A percentile compares a stretch with the other conserved stretches of the same genome.
Conservation (phyloP, 2,329 filamentous ascomycete species). For the Pseudocercospora pini-densiflorae region DNA sequence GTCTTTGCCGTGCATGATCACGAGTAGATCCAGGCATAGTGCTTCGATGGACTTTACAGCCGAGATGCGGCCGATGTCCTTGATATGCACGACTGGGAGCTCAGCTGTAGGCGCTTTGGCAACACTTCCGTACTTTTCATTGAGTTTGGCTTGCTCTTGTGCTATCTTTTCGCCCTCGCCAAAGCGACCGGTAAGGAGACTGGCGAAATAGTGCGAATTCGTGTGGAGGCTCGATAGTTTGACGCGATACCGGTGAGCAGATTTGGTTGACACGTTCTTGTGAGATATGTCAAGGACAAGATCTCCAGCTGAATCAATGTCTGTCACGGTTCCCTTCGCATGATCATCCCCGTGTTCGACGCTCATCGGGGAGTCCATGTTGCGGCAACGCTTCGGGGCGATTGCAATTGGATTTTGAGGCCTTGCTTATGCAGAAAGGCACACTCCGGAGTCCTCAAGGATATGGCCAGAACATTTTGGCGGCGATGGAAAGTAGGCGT, state of each 20-base stretch:
- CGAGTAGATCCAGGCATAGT: constrained; percentile 67
- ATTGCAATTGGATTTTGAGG: not conserved
- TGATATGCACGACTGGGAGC: constrained; percentile 68
- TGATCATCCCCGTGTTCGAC: not conserved
- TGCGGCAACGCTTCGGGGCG: not conserved
- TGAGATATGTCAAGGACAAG: constrained; percentile 70
- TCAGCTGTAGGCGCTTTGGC: constrained; percentile 47
- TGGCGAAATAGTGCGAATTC: constrained; percentile 72
- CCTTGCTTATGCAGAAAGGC: not conserved
- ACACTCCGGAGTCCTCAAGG: constrained; percentile 42
- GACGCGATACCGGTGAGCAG: constrained; percentile 68
- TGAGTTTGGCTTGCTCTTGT: constrained; percentile 57
- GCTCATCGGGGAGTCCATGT: not conserved
- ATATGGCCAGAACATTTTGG: constrained; percentile 56
- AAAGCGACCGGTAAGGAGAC: constrained; percentile 67
- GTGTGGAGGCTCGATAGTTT: constrained; percentile 60
- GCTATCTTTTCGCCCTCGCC: constrained; percentile 64
- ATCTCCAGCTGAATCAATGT: constrained; percentile 64
- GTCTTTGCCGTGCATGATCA: constrained; percentile 65
- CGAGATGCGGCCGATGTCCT: constrained; percentile 72
- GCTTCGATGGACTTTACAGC: constrained; percentile 60
- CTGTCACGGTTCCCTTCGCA: constrained; percentile 42
- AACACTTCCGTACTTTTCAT: constrained; percentile 53
- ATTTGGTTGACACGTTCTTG: constrained; percentile 56
- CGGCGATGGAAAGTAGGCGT: not conserved